A percentile compares a stretch with the other conserved stretches of the same genome.
phyloP scores from a whole-genome alignment of 2,329 filamentous ascomycete genomes.

The Chaetomiaceae sp. region DNA sequence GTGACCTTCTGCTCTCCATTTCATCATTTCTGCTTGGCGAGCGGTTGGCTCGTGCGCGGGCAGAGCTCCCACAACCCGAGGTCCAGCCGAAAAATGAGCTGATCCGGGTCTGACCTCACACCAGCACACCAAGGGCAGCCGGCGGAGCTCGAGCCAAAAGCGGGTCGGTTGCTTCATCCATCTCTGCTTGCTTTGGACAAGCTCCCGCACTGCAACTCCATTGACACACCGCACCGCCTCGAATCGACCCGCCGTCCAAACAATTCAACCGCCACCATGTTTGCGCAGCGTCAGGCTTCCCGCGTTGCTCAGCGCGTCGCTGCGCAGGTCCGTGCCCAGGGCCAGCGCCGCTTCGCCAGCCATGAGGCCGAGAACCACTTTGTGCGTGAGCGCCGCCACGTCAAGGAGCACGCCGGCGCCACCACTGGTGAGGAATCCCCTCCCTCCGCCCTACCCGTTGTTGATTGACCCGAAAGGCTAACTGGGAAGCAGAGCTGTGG shows the following conservation, averaged over 20 bases:
- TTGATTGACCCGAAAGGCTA: conserved; percentile 26
- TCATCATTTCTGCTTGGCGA: conserved; percentile 9
- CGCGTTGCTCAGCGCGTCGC: conserved; percentile 46
- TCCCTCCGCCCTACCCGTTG: background rate
- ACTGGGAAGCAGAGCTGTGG: conserved; percentile 69
- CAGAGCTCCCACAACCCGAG: conserved; percentile 17
- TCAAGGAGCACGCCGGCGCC: conserved; percentile 82
- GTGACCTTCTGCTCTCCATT: conserved; percentile 10
- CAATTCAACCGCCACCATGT: conserved; percentile 15
- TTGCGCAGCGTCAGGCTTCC: conserved; percentile 16
- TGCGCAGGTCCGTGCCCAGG: conserved; percentile 53
- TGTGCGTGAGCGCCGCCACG: conserved; percentile 82
- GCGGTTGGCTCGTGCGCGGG: conserved; percentile 3
- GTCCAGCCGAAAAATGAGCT: conserved; percentile 24
- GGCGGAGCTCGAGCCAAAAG: conserved; percentile 18
- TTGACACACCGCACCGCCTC: conserved; percentile 5
- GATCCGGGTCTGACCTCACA: conserved; percentile 25
- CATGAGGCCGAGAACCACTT: conserved; percentile 77
- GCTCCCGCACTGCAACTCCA: conserved; percentile 11
- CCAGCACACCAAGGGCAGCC: conserved; percentile 2
- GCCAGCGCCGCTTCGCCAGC: conserved; percentile 69
- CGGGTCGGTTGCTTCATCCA: conserved; percentile 21
- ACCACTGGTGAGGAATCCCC: conserved; percentile 65
- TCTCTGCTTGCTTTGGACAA: conserved; percentile 10
- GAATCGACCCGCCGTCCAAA: conserved; percentile 9